A percentile compares a stretch with the other conserved stretches of the same genome.
Conservation (phyloP, 1,284 basidiomycete genomes). For the Rhodotorula glutinis region DNA sequence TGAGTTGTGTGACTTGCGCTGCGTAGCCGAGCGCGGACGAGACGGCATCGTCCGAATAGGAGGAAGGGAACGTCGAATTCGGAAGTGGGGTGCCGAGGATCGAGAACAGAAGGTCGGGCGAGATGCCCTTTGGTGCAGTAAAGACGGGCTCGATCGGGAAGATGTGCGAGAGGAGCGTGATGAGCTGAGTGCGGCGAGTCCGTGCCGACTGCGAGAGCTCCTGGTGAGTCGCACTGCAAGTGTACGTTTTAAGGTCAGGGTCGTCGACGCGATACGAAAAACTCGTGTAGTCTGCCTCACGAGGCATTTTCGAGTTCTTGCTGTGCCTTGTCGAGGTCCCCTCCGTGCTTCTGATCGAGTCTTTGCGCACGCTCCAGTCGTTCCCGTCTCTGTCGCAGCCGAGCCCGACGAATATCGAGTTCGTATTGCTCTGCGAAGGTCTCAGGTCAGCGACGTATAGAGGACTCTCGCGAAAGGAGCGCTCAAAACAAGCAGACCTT, state of each 20-base stretch:
- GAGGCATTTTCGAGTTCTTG: background rate
- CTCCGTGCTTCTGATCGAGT: background rate
- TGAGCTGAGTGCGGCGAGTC: conserved; percentile 45
- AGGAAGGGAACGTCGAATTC: conserved; percentile 57
- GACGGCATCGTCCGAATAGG: conserved; percentile 57
- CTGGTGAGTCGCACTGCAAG: no score
- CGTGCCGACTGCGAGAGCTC: conserved; percentile 28
- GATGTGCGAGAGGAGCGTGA: conserved; percentile 71
- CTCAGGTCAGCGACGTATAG: no score
- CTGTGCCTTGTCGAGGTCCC: no score
- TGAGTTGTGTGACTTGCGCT: conserved; percentile 74
- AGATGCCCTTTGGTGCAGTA: conserved; percentile 2
- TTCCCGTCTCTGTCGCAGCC: conserved; percentile 5
- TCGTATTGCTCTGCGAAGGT: conserved; percentile 1
- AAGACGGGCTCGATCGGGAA: conserved; percentile 78
- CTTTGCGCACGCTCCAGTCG: conserved; percentile 7
- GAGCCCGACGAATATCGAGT: background rate
- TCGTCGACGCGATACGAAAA: background rate
- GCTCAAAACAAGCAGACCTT: conserved; percentile 5
- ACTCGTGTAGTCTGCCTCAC: background rate
- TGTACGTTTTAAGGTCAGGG: background rate
- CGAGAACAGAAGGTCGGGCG: conserved; percentile 55
- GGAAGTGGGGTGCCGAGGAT: conserved; percentile 79
- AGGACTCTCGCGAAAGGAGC: no score
- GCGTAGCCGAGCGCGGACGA: conserved; percentile 71